These are phyloP conservation scores for Pythium volutum DNA, from an alignment of 352 stramenopile genomes.

Conservation along the genomic window DNA sequence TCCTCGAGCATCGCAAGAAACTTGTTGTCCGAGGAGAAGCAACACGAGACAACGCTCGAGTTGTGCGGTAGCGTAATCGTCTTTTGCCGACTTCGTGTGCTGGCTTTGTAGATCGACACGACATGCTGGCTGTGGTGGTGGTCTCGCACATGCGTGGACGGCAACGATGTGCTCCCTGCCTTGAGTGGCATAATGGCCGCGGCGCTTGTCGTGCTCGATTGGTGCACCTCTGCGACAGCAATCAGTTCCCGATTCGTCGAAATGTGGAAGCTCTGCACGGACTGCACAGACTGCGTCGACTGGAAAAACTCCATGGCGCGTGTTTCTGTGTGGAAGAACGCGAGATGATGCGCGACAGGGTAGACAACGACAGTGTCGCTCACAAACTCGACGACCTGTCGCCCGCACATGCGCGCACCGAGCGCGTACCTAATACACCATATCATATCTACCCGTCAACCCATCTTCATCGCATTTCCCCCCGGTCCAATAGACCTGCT, in stretches of 20 bases:
- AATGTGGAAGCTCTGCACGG: slow-evolving; percentile 64
- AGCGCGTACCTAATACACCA: slow-evolving; percentile 37
- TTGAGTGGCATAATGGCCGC: slow-evolving; percentile 8
- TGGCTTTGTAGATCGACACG: slow-evolving; percentile 64
- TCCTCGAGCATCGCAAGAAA: slow-evolving; percentile 72
- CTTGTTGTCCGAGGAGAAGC: slow-evolving; percentile 75
- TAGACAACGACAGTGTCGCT: slow-evolving; percentile 59
- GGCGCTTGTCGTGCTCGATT: slow-evolving; percentile 8
- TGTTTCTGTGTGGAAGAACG: slow-evolving; percentile 56
- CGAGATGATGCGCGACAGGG: slow-evolving; percentile 61
- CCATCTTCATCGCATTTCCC: background rate
- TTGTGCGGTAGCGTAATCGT: slow-evolving; percentile 48
- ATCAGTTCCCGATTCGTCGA: slow-evolving; percentile 68
- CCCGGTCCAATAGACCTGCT: background rate
- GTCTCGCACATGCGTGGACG: slow-evolving; percentile 23
- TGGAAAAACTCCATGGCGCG: slow-evolving; percentile 74
- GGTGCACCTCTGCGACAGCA: slow-evolving; percentile 57
- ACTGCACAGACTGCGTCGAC: slow-evolving; percentile 44
- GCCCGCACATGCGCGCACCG: slow-evolving; percentile 23
- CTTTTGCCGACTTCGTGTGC: slow-evolving; percentile 39
- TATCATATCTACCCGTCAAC: background rate
- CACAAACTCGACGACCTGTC: slow-evolving; percentile 50
- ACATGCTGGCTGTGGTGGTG: slow-evolving; percentile 42
- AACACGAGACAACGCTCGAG: slow-evolving; percentile 58
- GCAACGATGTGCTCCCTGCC: background rate